Evolutionary conservation across 1,139 yeast species (phyloP).

Genomic region (Zhuliangozyma blackwelliae): DNA sequence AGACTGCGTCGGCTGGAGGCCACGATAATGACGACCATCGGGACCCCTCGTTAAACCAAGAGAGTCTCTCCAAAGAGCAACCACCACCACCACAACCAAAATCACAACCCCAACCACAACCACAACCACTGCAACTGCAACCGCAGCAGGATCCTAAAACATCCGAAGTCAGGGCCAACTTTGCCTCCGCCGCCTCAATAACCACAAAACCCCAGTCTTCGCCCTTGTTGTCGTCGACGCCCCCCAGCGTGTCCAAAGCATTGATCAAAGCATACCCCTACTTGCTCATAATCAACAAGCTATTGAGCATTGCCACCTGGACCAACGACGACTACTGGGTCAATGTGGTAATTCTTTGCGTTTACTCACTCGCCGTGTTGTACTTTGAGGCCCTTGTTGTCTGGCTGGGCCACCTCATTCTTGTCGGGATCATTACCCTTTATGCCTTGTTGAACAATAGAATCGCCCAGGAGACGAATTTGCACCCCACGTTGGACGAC

Average conservation of each 20-base stretch:
- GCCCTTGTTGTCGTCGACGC: constrained; percentile 74
- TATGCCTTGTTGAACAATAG: constrained; percentile 59
- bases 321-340: constrained; percentile 82
- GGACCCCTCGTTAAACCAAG: no score
- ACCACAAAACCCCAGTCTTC: constrained; percentile 45
- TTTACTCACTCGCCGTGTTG: constrained; percentile 56
- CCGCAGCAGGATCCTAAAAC: no score
- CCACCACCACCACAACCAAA: no score
- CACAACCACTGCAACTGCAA: no score
- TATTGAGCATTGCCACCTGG: constrained; percentile 81
- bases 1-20: no score
- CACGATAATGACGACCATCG: no score
- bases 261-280: constrained; percentile 81
- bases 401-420: constrained; percentile 76
- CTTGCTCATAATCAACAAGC: constrained; percentile 63
- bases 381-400: constrained; percentile 71
- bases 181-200: constrained; percentile 5
- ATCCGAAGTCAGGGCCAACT: constrained; percentile 11
- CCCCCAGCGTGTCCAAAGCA: constrained; percentile 85
- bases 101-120: no score
- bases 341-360: constrained; percentile 57
- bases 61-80: no score
- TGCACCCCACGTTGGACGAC: constrained; percentile 82
- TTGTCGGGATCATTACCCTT: constrained; percentile 62
- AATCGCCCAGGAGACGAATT: constrained; percentile 49